Evolutionary conservation across 1,284 basidiomycete species (phyloP), one percentile per base, ranked within the genome.

Genomic region (Ustilago bromivora): DNA sequence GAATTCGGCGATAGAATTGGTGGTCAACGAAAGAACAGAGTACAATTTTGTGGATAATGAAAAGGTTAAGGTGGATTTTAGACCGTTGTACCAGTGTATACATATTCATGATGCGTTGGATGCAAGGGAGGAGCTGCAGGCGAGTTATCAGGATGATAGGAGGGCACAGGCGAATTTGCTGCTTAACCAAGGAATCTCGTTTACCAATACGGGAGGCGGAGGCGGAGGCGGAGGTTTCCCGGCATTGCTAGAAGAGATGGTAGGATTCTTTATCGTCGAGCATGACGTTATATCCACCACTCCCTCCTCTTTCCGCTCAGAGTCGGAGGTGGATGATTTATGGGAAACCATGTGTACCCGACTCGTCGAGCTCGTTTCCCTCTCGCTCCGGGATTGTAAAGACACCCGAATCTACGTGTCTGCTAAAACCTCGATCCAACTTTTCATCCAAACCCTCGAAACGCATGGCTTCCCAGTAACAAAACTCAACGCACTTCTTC

Each of bases 211-310:
- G 11, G 19, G 1, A 8, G 43, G 43, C 43, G 11, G 1, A 6
- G 43, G 43, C 1, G 43, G 11, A 17, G 40, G 15, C 85, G 40
- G 60, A 51, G 23, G 59, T 43, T 82, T 80, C 40, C 81, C 77
- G 4, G 66, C 74, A 4, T 54, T 86, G 32, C 68, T 86, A 2
- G 92, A 98, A 87, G 94, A 98, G 87, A 94, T 98, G 71, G 93
- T 96, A n/a, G 97, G 97, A 0, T 99, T 98, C 88, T 99, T 99
- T 88, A 94, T 99, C 68, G 92, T 99, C 75, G 97, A 99, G 87
- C 92, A 91, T 6, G 93, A 98, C 83, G 96, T 99, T 0, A 89
- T 98, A 6, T 91, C 92, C 78, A 95, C 94, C 0, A 94, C 95
- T 7, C 87, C 87, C 4, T 85, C 87, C 23, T 83, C 84, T 8